phyloP scores from a whole-genome alignment of 352 stramenopile species.

The Globisporangium perplexum region DNA sequence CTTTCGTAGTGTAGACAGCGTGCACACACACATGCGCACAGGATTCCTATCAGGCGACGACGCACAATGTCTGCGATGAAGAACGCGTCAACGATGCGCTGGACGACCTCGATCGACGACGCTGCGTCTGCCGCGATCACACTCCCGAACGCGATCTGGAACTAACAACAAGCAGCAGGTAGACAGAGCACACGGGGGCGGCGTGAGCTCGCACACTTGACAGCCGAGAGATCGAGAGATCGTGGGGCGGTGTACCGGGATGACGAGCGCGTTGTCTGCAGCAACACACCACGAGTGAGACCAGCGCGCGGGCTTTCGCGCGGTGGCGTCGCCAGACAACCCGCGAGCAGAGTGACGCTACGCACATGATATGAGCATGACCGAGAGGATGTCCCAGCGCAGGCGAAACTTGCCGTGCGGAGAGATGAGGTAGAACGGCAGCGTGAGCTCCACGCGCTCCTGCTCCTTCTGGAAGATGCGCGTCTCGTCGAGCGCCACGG shows the following conservation, averaged over 20 bases:
- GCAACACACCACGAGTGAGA: not conserved
- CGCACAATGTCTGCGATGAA: constrained; percentile 73
- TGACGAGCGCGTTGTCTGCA: constrained; percentile 69
- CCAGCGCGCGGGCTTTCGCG: no score
- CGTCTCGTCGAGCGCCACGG: constrained; percentile 66
- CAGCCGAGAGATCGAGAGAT: not conserved
- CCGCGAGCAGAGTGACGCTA: not conserved
- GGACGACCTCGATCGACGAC: constrained; percentile 40
- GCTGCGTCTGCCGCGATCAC: constrained; percentile 13
- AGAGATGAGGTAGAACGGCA: constrained; percentile 77
- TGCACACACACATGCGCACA: not conserved
- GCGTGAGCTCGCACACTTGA: not conserved
- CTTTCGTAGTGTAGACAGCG: no score
- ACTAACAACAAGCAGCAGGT: constrained; percentile 24
- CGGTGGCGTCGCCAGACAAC: not conserved
- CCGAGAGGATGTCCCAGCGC: constrained; percentile 68
- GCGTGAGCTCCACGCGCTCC: constrained; percentile 74
- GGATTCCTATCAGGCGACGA: not conserved
- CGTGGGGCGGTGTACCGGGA: constrained; percentile 30
- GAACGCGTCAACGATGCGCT: constrained; percentile 56
- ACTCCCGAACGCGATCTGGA: constrained; percentile 57
- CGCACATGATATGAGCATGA: constrained; percentile 68
- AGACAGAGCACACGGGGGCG: not conserved
- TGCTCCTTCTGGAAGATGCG: constrained; percentile 87
- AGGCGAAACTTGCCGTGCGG: constrained; percentile 68